Evolutionary conservation across 345 rosid genomes (phyloP), one percentile per base, ranked within the genome.

Genomic region (Ceriops tagal): DNA sequence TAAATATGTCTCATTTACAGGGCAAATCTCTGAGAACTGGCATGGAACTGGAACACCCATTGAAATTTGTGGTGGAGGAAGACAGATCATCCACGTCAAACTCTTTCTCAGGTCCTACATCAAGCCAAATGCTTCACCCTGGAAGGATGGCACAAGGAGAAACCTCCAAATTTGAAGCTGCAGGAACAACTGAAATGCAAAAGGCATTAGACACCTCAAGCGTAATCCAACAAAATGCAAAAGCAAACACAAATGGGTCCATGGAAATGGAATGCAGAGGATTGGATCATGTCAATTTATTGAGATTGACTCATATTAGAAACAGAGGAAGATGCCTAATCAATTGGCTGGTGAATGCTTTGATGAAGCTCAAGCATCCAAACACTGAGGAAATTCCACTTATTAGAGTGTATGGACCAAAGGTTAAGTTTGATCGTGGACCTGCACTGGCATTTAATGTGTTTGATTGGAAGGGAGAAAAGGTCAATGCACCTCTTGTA

Each of bases 401-500:
- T 3, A 82, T 93, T 56, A 85, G 90, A 73, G 87, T 93, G 68
- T 91, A 91, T 19, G 98, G 97, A 53, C 97, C 97, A 18, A 89
- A 88, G 79, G 69, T 93, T 30, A 88, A 83, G 68, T 91, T 91
- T 22, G 92, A 93, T 30, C 78, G 98, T 6, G 97, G 95, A 62
- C 89, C 96, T 32, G 98, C 97, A 19, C 70, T 93, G 75, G 93
- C 98, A 0, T 91, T 93, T 81, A 89, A 89, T 69, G 76, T 91
- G 49, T 89, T 87, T 58, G 91, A 93, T 74, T 88, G 88, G 93
- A 91, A 86, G 65, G 92, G 96, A 31, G 89, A 85, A 67, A 91
- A 85, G 79, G 71, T 91, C 24, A 92, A 91, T 59, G 91, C 98
- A 31, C 78, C 82, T 58, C 84, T 93, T 18, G 88, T 93, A 59